These are phyloP conservation scores for Cyberlindnera maclurae DNA, from an alignment of 805 yeast species.

Conservation along the genomic window DNA sequence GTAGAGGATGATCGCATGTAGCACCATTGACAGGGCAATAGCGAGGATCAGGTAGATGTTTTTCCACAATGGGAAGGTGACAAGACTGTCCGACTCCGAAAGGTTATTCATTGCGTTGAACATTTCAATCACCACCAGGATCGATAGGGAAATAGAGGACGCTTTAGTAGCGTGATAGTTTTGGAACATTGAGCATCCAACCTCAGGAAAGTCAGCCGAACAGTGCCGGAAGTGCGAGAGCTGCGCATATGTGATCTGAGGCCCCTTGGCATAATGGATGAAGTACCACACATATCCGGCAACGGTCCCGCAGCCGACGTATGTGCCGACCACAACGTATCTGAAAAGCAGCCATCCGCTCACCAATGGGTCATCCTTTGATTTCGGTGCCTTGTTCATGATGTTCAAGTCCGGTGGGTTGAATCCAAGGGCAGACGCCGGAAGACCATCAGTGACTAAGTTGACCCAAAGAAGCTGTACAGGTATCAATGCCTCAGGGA, in stretches of 20 bases:
- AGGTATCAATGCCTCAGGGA: slow-evolving; percentile 48
- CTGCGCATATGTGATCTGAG: slow-evolving; percentile 28
- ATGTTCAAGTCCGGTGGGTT: slow-evolving; percentile 34
- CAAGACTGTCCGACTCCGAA: slow-evolving; percentile 30
- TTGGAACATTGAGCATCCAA: slow-evolving; percentile 29
- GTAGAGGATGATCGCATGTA: slow-evolving; percentile 29
- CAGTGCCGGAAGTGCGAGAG: slow-evolving; percentile 32
- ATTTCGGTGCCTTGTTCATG: slow-evolving; percentile 32
- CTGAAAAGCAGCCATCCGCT: slow-evolving; percentile 32
- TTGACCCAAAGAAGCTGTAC: slow-evolving; percentile 53
- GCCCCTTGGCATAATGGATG: slow-evolving; percentile 28
- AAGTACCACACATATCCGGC: slow-evolving; percentile 37
- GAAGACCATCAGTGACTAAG: slow-evolving; percentile 51
- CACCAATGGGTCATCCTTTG: slow-evolving; percentile 31
- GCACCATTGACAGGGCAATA: slow-evolving; percentile 27
- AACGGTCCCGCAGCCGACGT: slow-evolving; percentile 35
- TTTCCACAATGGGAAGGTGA: slow-evolving; percentile 32
- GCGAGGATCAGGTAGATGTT: slow-evolving; percentile 32
- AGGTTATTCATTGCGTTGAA: slow-evolving; percentile 34
- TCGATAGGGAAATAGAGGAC: slow-evolving; percentile 33
- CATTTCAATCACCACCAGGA: slow-evolving; percentile 35
- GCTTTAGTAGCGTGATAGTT: slow-evolving; percentile 23
- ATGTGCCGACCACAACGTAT: slow-evolving; percentile 32
- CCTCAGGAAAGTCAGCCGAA: slow-evolving; percentile 22
- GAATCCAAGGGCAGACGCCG: slow-evolving; percentile 52